Evolutionary conservation across 2,329 filamentous ascomycete species (phyloP), one percentile per base, ranked within the genome.

Genomic region (Pyricularia pennisetigena): DNA sequence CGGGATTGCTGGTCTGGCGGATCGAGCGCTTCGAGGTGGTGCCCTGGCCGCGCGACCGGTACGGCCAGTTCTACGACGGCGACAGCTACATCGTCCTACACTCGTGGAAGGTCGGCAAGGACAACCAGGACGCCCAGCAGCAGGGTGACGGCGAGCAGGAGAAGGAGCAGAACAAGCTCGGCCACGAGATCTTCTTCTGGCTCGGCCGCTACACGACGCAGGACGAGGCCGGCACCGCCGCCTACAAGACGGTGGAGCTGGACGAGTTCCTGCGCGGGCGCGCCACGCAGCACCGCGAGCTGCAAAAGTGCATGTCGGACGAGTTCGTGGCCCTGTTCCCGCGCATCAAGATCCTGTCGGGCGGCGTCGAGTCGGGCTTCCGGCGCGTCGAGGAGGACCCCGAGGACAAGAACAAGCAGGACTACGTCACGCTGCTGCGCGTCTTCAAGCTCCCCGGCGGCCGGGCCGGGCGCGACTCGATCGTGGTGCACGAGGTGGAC

Each of bases 121-220:
- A 79, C 49, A 76, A 79, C n/a, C 77, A 76, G 4, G 70, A 72
- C 35, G 74, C n/a, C 28, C 54, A n/a, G 16, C 24, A 67, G 12
- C 28, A 65, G 14, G 64, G 26, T n/a, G 41, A 32, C 59, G 66
- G 67, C 32, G 35, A 23, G 23, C 30, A n/a, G 8, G 66, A 62
- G 28, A 14, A 8, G 10, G 30, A 57, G 20, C 61, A 68, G 35
- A 72, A 83, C 69, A 82, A 79, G 72, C 78, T 89, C 4, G 79
- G 78, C 61, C 88, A 90, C 72, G 87, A 90, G 66, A 83, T 90
- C 73, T 90, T 88, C 80, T 90, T 90, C 79, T 91, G 88, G 88
- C 82, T 90, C 0, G 88, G 88, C 4, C 80, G 77, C 67, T 84
- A 89, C 73, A 90, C 88, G 0, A 83, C 85, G 2, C 87, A 90